Base-by-base conservation (phyloP, 805 yeast genomes). In the Hemisphaericaspora nanyangensis region DNA sequence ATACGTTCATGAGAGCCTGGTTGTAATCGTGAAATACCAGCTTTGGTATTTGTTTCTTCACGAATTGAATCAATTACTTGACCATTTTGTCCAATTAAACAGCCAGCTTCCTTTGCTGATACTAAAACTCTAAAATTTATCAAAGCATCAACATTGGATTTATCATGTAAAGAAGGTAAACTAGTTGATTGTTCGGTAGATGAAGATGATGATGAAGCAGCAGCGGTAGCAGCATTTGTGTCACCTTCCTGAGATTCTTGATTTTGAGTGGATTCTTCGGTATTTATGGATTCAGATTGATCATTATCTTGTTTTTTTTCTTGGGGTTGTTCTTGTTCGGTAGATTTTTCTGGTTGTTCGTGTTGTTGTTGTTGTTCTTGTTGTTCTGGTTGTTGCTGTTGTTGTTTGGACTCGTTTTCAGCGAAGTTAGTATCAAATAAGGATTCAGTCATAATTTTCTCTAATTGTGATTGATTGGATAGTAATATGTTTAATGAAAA, bases 11-110 rank as follows among this genome's bases (percentile, higher is more conserved):
- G 80, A 42, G 88, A 82, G 16, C 95, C 93, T 11, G 81, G 82
- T 26, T 80, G 78, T 29, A 85, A 80, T 51, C 82, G 83, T 11
- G 95, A 82, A 33, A 89, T 87, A 13, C 95, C 95, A 4, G 95
- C 95, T 56, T 83, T 85, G 43, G 89, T 88, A 40, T 76, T 74
- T 22, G 91, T 85, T 42, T 76, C 76, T 35, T 78, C 87, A 48
- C 96, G 73, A 34, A 89, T 77, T 26, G 76, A 72, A 39, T 89
- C 84, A 44, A 89, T 88, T 39, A 82, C 82, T 35, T 74, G 70
- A 33, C 96, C 96, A 47, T 78, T 83, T 48, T 84, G 84, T 38
- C 96, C 96, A 50, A 89, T 89, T 45, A 89, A 78, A 45, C 88
- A 85, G 13, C 96, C 96, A 10, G 95, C 90, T 60, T 89, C 96